A percentile compares a stretch with the other conserved stretches of the same genome.
phyloP scores from a whole-genome alignment of 75 land plant genomes.

The Pinus taeda region DNA sequence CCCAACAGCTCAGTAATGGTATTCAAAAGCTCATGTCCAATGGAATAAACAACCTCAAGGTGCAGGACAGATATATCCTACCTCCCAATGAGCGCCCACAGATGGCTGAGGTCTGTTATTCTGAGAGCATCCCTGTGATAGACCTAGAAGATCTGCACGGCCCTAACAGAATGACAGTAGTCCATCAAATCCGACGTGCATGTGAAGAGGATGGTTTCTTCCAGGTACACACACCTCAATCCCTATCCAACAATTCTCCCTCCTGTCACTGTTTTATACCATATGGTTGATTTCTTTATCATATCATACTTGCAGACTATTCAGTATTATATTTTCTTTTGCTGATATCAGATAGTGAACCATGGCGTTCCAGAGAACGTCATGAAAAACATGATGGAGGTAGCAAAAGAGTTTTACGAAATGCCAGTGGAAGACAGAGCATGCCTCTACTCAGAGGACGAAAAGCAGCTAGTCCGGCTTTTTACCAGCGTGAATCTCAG shows the following conservation, averaged over 20 bases:
- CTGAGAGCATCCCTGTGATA: slow-evolving; percentile 31
- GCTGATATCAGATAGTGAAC: too few species aligned
- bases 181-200: slow-evolving; percentile 6
- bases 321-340: too few species aligned
- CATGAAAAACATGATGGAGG: background rate
- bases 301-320: too few species aligned
- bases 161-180: slow-evolving; percentile 14
- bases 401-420: too few species aligned
- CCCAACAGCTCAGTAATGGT: background rate
- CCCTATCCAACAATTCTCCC: too few species aligned
- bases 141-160: slow-evolving; percentile 46
- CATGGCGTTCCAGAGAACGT: too few species aligned
- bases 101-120: background rate
- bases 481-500: background rate
- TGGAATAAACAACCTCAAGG: background rate
- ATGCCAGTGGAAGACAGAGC: background rate
- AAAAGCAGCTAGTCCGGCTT: too few species aligned
- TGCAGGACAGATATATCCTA: background rate
- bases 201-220: too few species aligned
- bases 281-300: too few species aligned
- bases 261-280: too few species aligned
- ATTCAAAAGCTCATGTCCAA: background rate
- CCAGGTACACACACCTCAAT: too few species aligned
- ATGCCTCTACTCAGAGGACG: background rate
- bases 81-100: background rate